Evolutionary conservation across 2,329 filamentous ascomycete species (phyloP).

Genomic region (Cladosporium halotolerans): DNA sequence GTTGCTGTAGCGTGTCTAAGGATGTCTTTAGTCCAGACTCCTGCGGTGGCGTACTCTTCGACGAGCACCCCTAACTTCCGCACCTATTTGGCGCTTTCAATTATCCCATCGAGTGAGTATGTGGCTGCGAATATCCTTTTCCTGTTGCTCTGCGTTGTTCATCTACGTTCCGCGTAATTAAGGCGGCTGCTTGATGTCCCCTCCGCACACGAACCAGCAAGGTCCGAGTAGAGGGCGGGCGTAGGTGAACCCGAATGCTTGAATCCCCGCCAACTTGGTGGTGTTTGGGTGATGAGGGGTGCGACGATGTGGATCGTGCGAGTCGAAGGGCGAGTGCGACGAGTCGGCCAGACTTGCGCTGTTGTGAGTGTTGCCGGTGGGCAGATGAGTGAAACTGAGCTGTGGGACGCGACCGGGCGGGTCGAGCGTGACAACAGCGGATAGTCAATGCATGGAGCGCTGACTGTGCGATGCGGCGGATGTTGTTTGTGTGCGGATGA

Average conservation of each 20-base stretch:
- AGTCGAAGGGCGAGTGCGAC: conserved; percentile 28
- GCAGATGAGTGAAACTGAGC: conserved; percentile 17
- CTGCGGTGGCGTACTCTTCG: neutral
- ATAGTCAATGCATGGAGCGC: conserved; percentile 7
- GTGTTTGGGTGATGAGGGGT: conserved; percentile 37
- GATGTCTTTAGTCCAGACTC: conserved; percentile 1
- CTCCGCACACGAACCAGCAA: conserved; percentile 92
- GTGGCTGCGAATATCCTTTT: neutral
- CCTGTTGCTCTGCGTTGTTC: neutral
- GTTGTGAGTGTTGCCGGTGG: conserved; percentile 8
- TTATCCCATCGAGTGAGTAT: conserved; percentile 11
- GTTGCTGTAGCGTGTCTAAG: neutral
- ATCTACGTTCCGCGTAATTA: conserved; percentile 56
- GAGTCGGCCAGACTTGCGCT: conserved; percentile 17
- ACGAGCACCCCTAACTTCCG: conserved; percentile 6
- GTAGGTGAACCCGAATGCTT: conserved; percentile 63
- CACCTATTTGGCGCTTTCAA: conserved; percentile 12
- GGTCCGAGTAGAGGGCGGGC: conserved; percentile 87
- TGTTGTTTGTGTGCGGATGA: neutral
- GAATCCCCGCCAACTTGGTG: conserved; percentile 93
- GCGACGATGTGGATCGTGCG: conserved; percentile 2
- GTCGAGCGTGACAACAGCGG: conserved; percentile 4
- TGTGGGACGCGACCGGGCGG: neutral
- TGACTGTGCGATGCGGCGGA: neutral
- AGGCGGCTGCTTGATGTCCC: conserved; percentile 86